Evolutionary conservation across 2,329 filamentous ascomycete species (phyloP), one percentile per base, ranked within the genome.

Genomic region (Exophiala bonariae): DNA sequence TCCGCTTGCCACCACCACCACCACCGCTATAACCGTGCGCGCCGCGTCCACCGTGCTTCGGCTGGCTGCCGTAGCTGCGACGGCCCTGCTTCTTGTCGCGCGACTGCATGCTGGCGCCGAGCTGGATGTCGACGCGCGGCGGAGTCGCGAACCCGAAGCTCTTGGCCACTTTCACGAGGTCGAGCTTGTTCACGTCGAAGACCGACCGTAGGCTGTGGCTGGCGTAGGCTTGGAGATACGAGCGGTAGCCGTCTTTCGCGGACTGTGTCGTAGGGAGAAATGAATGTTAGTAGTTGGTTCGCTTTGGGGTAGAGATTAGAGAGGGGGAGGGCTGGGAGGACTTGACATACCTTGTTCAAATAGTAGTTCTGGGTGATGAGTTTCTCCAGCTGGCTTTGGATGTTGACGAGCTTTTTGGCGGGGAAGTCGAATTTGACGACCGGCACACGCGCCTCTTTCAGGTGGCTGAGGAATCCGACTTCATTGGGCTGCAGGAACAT

Each of bases 371-470:
- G 87, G 22, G 82, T 82, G 61, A 99, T 95, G 57, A 97, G 80
- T 72, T 92, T 93, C 77, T 97, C 92, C 8, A 97, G 81, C 69
- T 96, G 90, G 61, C 87, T 83, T 73, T 95, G 85, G 58, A 95
- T 84, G 63, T 95, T 93, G 62, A 92, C 77, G 56, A 99, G 89
- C 78, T 95, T 96, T 73, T 88, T 91, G 47, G 83, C 77, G 2
- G 92, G 92, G 64, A 99, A 93, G 63, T 97, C 92, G 63, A 96
- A 97, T 70, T 99, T 93, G 20, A 95, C 89, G 5, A 99, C 85
- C 2, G 93, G 93, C 2, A 99, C 91, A 52, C 89, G 83, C 11
- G 91, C 90, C 43, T 90, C 87, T 71, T 95, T 95, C 54, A 99
- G 79, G 63, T 96, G 88, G 47, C 85, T 85, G 41, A 99, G 74